Conservation (phyloP, 2,329 filamentous ascomycete genomes). For the Cladobotryum mycophilum region DNA sequence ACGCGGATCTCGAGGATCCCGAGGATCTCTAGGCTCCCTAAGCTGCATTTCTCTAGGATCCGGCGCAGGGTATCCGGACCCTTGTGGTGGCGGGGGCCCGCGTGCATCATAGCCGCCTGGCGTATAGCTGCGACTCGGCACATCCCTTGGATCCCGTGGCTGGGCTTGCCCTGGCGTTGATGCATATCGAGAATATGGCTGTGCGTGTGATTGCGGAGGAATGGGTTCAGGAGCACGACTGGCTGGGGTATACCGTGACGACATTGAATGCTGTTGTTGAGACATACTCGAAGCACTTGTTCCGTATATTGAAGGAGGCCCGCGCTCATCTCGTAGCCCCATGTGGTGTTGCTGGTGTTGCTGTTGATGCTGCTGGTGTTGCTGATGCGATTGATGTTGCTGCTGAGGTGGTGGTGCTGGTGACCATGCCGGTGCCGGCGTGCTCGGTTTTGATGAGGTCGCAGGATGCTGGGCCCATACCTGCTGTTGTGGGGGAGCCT, state of each 20-base stretch:
- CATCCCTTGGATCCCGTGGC: constrained; percentile 36
- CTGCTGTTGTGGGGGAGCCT: constrained; percentile 27
- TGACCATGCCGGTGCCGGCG: constrained; percentile 28
- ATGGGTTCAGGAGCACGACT: constrained; percentile 37
- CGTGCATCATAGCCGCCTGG: constrained; percentile 38
- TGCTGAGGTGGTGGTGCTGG: constrained; percentile 26
- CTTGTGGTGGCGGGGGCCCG: constrained; percentile 30
- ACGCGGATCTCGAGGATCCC: constrained; percentile 27
- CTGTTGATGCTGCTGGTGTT: constrained; percentile 24
- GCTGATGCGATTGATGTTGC: constrained; percentile 25
- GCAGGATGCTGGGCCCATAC: constrained; percentile 29
- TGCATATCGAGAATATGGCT: constrained; percentile 39
- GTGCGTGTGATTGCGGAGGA: constrained; percentile 25
- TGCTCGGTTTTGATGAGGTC: constrained; percentile 26
- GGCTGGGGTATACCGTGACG: constrained; percentile 32
- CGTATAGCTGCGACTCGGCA: constrained; percentile 40
- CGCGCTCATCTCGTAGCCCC: constrained; percentile 33
- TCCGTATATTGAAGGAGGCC: constrained; percentile 28
- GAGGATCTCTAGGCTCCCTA: constrained; percentile 29
- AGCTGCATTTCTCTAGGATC: constrained; percentile 30
- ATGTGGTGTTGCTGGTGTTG: constrained; percentile 27
- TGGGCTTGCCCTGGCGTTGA: constrained; percentile 36
- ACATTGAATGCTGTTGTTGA: constrained; percentile 29
- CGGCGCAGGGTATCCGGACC: constrained; percentile 27
- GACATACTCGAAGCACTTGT: constrained; percentile 18